Evolutionary conservation across 768 basidiomycete genomes (phyloP).

Genomic region (Leucosporidium creatinivorum): DNA sequence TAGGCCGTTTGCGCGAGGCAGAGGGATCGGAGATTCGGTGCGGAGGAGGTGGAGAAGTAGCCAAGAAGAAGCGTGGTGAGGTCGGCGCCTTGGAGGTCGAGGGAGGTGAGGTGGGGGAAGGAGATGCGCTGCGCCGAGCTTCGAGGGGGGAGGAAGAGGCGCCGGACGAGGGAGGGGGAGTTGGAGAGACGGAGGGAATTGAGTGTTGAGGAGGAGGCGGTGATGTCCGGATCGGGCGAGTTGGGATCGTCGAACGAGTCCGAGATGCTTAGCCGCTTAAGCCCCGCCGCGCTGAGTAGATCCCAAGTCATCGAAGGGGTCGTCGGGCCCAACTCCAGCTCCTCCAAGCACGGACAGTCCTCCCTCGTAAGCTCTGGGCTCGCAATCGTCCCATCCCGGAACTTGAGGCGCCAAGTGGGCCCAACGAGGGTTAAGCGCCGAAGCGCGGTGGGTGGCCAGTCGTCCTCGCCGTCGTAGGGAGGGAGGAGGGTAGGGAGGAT

Average conservation of each 20-base stretch:
- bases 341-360: conserved; percentile 1
- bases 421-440: conserved; percentile 4
- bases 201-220: not conserved
- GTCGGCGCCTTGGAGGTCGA: not conserved
- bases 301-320: conserved; percentile 9
- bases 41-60: not conserved
- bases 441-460: conserved; percentile 4
- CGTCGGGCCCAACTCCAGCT: conserved; percentile 3
- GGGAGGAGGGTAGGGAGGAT: conserved; percentile 12
- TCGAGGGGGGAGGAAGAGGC: not conserved
- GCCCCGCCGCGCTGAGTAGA: not conserved
- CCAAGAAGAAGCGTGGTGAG: not conserved
- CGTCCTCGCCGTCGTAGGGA: conserved; percentile 5
- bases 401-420: conserved; percentile 11
- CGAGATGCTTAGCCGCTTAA: not conserved
- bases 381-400: conserved; percentile 9
- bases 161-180: not conserved
- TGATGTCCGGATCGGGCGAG: conserved; percentile 1
- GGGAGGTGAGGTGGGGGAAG: not conserved
- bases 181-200: not conserved
- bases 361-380: not conserved
- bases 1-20: not conserved
- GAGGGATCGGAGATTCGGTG: not conserved
- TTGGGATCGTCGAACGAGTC: not conserved
- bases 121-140: not conserved